These are phyloP conservation scores for Metschnikowia noctiluminum DNA, from an alignment of 805 yeast genomes.

Conservation along the genomic window DNA sequence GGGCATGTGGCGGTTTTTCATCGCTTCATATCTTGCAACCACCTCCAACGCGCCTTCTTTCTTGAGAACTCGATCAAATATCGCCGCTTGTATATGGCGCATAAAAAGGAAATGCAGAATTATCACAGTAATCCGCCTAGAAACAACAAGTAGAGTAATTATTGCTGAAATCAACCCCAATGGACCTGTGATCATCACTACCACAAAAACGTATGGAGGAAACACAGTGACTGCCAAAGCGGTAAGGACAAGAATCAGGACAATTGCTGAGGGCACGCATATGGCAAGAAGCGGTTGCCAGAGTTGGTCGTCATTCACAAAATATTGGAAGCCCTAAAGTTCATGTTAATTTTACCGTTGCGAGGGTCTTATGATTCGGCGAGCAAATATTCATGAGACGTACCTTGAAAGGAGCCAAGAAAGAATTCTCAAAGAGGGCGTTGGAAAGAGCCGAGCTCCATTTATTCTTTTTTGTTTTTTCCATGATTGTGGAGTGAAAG, in stretches of 20 bases:
- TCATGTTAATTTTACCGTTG: not conserved
- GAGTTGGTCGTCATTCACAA: slow-evolving; percentile 33
- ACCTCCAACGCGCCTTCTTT: slow-evolving; percentile 45
- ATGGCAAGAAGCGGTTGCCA: slow-evolving; percentile 48
- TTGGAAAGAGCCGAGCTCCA: not conserved
- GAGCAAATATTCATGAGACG: not conserved
- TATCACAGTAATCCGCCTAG: slow-evolving; percentile 41
- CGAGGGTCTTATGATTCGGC: not conserved
- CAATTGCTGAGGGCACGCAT: slow-evolving; percentile 42
- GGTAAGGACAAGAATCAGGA: slow-evolving; percentile 35
- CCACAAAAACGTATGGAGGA: slow-evolving; percentile 43
- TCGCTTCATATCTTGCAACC: slow-evolving; percentile 24
- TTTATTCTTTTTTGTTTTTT: not conserved
- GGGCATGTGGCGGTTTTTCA: not conserved
- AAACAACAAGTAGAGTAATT: slow-evolving; percentile 41
- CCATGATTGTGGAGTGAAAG: not conserved
- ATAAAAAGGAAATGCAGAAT: slow-evolving; percentile 41
- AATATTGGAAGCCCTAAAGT: slow-evolving; percentile 13
- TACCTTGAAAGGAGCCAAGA: slow-evolving; percentile 1
- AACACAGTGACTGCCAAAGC: slow-evolving; percentile 37
- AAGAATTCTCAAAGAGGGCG: not conserved
- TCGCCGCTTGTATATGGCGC: slow-evolving; percentile 44
- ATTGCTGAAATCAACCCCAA: slow-evolving; percentile 46
- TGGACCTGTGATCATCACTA: slow-evolving; percentile 47
- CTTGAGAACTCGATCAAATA: slow-evolving; percentile 48